phyloP scores from a whole-genome alignment of 75 land plant species.

The Pinus tabuliformis region DNA sequence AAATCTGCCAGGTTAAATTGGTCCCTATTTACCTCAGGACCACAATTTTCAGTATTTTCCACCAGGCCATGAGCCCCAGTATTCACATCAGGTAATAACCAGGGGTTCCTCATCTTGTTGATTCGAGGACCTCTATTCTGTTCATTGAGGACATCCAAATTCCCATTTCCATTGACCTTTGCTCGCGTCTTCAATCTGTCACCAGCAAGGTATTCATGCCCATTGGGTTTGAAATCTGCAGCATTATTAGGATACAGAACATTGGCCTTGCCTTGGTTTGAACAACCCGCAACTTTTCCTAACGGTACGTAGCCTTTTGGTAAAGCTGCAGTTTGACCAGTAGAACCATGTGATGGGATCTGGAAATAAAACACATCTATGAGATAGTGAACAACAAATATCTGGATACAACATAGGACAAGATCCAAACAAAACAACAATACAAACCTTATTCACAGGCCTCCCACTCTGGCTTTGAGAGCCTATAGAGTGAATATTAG shows the following conservation, averaged over 20 bases:
- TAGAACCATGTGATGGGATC: slow-evolving; percentile 16
- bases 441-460: slow-evolving; percentile 21
- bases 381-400: not conserved
- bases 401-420: not conserved
- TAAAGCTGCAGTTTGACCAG: slow-evolving; percentile 12
- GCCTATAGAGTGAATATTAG: not conserved
- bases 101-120: slow-evolving; percentile 29
- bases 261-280: slow-evolving; percentile 22
- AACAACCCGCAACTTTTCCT: slow-evolving; percentile 13
- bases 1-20: slow-evolving; percentile 56
- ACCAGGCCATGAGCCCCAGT: slow-evolving; percentile 12
- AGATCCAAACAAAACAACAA: not conserved
- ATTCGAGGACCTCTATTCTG: slow-evolving; percentile 73
- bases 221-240: slow-evolving; percentile 23
- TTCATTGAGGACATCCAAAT: slow-evolving; percentile 53
- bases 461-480: slow-evolving; percentile 7
- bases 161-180: slow-evolving; percentile 38
- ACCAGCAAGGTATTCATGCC: slow-evolving; percentile 34
- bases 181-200: slow-evolving; percentile 46
- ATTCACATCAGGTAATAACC: slow-evolving; percentile 20
- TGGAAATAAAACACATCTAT: not conserved
- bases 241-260: slow-evolving; percentile 19
- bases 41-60: not conserved
- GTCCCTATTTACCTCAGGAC: slow-evolving; percentile 17
- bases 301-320: slow-evolving; percentile 20